These are phyloP conservation scores for Daedaleopsis nitida DNA, from an alignment of 768 basidiomycete species.

Conservation along the genomic window DNA sequence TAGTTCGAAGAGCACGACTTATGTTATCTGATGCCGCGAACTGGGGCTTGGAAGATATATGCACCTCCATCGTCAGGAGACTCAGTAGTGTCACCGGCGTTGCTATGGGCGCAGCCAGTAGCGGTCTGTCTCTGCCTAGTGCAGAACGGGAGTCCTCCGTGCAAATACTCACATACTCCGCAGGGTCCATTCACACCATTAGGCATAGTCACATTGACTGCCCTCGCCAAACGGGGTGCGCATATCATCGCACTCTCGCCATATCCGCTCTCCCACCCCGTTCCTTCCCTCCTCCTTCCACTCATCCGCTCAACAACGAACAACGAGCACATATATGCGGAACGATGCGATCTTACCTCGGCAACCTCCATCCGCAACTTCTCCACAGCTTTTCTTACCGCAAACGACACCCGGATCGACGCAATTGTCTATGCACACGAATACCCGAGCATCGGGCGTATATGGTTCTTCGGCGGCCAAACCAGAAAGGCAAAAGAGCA, in stretches of 20 bases:
- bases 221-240: constrained; percentile 72
- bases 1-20: too few relatives aligned
- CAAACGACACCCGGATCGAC: constrained; percentile 70
- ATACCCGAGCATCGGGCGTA: constrained; percentile 59
- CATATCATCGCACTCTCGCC: constrained; percentile 76
- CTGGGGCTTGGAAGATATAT: too few relatives aligned
- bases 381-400: constrained; percentile 65
- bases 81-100: too few relatives aligned
- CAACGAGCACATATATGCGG: constrained; percentile 80
- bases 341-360: constrained; percentile 72
- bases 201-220: constrained; percentile 67
- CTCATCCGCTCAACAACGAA: constrained; percentile 67
- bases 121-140: neutral
- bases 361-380: constrained; percentile 70
- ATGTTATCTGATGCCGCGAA: too few relatives aligned
- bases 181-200: constrained; percentile 78
- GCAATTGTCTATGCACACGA: constrained; percentile 80
- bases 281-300: constrained; percentile 61
- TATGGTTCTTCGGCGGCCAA: constrained; percentile 36
- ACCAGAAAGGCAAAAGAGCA: constrained; percentile 24
- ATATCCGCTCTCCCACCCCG: constrained; percentile 53
- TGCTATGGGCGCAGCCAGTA: neutral
- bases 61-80: too few relatives aligned
- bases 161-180: neutral
- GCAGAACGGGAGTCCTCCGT: too few relatives aligned